Base-by-base conservation (phyloP, 176 grass and related monocot species). In the Lolium rigidum region DNA sequence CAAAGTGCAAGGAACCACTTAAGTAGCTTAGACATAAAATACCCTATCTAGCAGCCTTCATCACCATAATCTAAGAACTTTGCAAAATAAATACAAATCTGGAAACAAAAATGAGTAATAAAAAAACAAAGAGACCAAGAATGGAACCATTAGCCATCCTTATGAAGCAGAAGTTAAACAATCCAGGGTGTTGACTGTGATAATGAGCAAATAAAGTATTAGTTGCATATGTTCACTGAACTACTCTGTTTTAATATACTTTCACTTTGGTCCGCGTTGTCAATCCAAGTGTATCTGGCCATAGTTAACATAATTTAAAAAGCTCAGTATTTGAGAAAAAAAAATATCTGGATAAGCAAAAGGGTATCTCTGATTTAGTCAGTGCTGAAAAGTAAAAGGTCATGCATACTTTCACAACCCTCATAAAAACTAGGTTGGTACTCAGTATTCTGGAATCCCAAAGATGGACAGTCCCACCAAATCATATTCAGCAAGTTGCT, bases 271-370 rank as follows among this genome's bases (percentile, higher is more conserved):
- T 76, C 54, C 25, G 9, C 73, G 54, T 35, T 76, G 18, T 76
- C 31, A 35, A 14, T 11, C 26, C 8, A 28, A 12, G 49, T 28
- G 54, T 67, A 84, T 48, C 21, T 75, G 56, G 24, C 18, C 58
- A 7, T 18, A 12, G 11, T 63, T 74, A 35, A 57, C 55, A 74
- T 35, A 75, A 22, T 20, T 50, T 52, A 75, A 55, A 17, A 77
- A 79, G 16, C 10, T 35, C 43, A 79, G 7, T 49, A 69, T 69
- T 31, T 69, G 51, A 41, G 39, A n/a, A 41, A 69, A 31, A 24
- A 44, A 58, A 44, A 69, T 58, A 85, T 70, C 25, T 85, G 5
- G 10, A 22, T 69, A 70, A 70, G 69, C 17, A 14, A 78, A 85
- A 69, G 57, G 31, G 37, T 6, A 46, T 31, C 37, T 31, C 37